phyloP scores from a whole-genome alignment of 116 monocot species.

The Zostera marina region DNA sequence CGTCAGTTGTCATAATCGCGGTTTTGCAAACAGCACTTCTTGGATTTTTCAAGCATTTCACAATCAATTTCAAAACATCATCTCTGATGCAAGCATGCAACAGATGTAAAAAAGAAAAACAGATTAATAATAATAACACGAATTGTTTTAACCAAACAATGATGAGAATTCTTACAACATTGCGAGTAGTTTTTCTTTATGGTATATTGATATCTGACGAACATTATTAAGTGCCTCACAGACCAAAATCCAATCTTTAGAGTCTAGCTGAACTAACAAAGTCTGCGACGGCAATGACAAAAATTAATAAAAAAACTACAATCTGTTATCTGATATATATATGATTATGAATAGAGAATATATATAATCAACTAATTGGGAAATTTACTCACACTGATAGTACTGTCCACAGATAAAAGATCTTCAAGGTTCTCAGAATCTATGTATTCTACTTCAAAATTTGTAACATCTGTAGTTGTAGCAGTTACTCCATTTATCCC shows the following conservation, averaged over 20 bases:
- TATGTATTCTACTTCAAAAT: conserved; percentile 73
- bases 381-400: conserved; percentile 21
- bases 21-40: conserved; percentile 99
- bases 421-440: conserved; percentile 75
- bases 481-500: conserved; percentile 14
- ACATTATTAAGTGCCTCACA: conserved; percentile 98
- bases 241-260: conserved; percentile 75
- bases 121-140: not conserved
- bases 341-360: no score
- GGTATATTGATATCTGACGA: conserved; percentile 70
- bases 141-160: not conserved
- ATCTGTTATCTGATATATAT: not conserved
- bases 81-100: conserved; percentile 15
- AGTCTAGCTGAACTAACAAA: conserved; percentile 52
- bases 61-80: conserved; percentile 49
- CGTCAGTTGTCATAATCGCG: conserved; percentile 84
- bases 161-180: conserved; percentile 5
- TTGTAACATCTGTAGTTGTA: conserved; percentile 21
- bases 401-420: conserved; percentile 41
- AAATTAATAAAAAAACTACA: not conserved
- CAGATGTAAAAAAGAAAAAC: not conserved
- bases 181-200: conserved; percentile 52
- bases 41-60: conserved; percentile 83
- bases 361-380: not conserved
- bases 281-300: conserved; percentile 28